Conservation (phyloP, 2,329 filamentous ascomycete species). For the Clonostachys chloroleuca region DNA sequence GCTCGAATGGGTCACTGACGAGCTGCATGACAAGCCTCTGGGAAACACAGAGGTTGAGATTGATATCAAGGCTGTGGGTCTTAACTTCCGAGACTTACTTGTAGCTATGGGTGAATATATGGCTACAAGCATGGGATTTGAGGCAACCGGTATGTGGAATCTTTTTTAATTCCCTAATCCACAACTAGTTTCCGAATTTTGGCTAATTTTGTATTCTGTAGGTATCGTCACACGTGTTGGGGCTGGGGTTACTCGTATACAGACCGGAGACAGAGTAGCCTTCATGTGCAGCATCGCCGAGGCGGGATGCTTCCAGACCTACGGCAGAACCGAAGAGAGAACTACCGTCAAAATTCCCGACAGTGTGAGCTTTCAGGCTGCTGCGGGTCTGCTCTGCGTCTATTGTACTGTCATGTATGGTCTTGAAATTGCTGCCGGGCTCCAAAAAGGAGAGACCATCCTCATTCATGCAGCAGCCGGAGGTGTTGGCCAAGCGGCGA, state of each 20-base stretch:
- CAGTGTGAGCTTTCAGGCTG: constrained; percentile 12
- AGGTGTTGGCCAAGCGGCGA: constrained; percentile 25
- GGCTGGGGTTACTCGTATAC: not conserved
- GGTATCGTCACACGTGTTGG: not conserved
- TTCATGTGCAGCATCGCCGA: too few species aligned
- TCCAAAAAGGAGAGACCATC: constrained; percentile 4
- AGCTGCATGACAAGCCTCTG: not conserved
- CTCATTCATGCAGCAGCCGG: constrained; percentile 27
- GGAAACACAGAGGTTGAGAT: constrained; percentile 21
- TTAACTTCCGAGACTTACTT: constrained; percentile 15
- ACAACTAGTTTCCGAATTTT: too few species aligned
- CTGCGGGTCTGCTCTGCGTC: not conserved
- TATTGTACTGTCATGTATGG: not conserved
- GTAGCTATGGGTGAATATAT: too few species aligned
- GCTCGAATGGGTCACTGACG: too few species aligned
- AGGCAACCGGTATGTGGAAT: too few species aligned
- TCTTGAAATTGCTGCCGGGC: not conserved
- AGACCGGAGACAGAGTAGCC: constrained; percentile 9
- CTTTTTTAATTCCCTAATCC: too few species aligned
- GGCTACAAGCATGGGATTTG: too few species aligned
- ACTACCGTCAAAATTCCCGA: too few species aligned
- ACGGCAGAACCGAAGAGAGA: too few species aligned
- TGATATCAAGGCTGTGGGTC: constrained; percentile 17
- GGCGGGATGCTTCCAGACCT: too few species aligned
- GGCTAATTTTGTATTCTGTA: too few species aligned